Conservation (phyloP, 164 flowering plant species). For the Buxus sempervirens region DNA sequence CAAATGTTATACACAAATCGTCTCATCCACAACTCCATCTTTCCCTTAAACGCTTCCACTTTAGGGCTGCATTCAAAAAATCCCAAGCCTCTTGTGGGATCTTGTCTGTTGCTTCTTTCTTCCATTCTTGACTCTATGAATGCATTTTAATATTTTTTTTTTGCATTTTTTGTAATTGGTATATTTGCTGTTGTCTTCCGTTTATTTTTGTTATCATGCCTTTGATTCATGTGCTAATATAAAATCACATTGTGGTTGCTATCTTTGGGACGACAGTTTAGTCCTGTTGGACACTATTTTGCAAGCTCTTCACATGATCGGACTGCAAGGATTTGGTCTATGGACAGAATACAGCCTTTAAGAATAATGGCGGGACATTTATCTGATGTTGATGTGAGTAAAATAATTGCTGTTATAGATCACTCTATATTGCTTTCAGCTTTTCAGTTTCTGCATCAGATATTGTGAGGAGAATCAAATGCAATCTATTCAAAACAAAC, state of each 20-base stretch:
- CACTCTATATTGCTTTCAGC: background rate
- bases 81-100: too few relatives aligned
- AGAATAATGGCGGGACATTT: slow-evolving; percentile 96
- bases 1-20: too few relatives aligned
- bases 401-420: slow-evolving; percentile 2
- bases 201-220: background rate
- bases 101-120: background rate
- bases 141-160: too few relatives aligned
- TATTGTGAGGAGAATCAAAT: background rate
- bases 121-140: background rate
- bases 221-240: background rate
- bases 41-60: too few relatives aligned
- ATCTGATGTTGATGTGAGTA: slow-evolving; percentile 97
- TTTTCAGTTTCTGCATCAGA: background rate
- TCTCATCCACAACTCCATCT: too few relatives aligned
- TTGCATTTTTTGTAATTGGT: too few relatives aligned
- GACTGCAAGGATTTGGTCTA: slow-evolving; percentile 96
- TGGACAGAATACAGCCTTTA: slow-evolving; percentile 94
- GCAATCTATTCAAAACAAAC: background rate
- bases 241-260: background rate
- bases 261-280: slow-evolving; percentile 68
- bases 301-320: slow-evolving; percentile 97
- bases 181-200: background rate
- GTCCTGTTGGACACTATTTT: slow-evolving; percentile 95
- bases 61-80: too few relatives aligned